Percentiles rank a stretch among this genome's conserved stretches.
phyloP scores from a whole-genome alignment of 2,329 filamentous ascomycete species.

The Boeremia lycopersici region DNA sequence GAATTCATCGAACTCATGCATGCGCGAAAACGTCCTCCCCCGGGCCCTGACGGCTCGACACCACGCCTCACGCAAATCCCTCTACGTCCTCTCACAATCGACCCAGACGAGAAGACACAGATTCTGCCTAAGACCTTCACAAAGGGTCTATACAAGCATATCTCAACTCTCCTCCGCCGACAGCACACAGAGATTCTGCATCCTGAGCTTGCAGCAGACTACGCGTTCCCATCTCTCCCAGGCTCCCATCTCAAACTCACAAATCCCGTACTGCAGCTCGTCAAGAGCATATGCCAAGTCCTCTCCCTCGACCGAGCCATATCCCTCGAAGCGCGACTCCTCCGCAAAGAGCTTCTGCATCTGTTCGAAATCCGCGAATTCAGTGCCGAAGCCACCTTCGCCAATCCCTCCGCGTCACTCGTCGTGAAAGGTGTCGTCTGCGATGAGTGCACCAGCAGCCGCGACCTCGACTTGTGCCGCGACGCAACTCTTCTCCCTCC shows the following conservation, averaged over 20 bases:
- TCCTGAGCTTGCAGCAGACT: conserved; percentile 84
- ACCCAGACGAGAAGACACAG: conserved; percentile 64
- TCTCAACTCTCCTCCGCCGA: conserved; percentile 77
- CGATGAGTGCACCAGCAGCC: conserved; percentile 85
- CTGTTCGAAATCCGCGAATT: conserved; percentile 97
- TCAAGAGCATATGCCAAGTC: conserved; percentile 92
- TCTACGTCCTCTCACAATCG: conserved; percentile 59
- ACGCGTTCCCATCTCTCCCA: conserved; percentile 80
- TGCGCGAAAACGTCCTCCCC: conserved; percentile 67
- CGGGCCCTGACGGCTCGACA: conserved; percentile 57
- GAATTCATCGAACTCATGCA: conserved; percentile 98
- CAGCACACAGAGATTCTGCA: conserved; percentile 90
- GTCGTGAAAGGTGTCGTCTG: conserved; percentile 79
- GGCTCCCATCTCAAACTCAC: conserved; percentile 67
- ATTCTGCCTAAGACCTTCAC: conserved; percentile 84
- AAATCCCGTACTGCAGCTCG: conserved; percentile 85
- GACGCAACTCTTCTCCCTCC: conserved; percentile 76
- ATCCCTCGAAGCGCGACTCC: conserved; percentile 80
- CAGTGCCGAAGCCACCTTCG: conserved; percentile 82
- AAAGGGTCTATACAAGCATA: conserved; percentile 87
- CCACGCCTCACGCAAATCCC: conserved; percentile 66
- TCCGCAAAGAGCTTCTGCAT: conserved; percentile 86
- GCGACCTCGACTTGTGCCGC: conserved; percentile 89
- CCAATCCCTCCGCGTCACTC: conserved; percentile 80
- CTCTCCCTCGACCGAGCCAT: conserved; percentile 90